phyloP scores from a whole-genome alignment of 75 land plant species.

The Chamaecyparis obtusa region DNA sequence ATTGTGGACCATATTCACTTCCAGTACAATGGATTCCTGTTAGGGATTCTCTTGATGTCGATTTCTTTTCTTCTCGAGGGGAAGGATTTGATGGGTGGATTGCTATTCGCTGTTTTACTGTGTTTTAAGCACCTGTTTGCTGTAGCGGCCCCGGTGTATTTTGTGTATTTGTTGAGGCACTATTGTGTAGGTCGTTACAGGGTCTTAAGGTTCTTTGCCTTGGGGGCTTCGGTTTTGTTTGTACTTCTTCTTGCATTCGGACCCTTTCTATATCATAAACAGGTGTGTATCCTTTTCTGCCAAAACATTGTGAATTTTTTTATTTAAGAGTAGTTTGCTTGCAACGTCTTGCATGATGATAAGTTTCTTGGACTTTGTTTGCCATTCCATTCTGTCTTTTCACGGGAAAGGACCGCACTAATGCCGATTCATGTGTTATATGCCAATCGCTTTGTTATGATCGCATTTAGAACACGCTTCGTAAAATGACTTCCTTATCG shows the following conservation, averaged over 20 bases:
- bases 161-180: conserved; percentile 84
- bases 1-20: conserved; percentile 94
- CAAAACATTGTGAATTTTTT: neutral
- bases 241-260: conserved; percentile 70
- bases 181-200: conserved; percentile 49
- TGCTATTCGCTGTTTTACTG: conserved; percentile 63
- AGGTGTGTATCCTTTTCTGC: conserved; percentile 36
- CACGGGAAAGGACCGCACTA: too few relatives aligned
- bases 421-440: too few relatives aligned
- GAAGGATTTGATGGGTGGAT: conserved; percentile 74
- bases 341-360: too few relatives aligned
- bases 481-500: too few relatives aligned
- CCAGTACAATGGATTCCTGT: conserved; percentile 88
- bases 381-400: too few relatives aligned
- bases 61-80: conserved; percentile 65
- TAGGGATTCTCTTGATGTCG: conserved; percentile 77
- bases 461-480: too few relatives aligned
- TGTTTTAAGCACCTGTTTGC: conserved; percentile 94
- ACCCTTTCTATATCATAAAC: conserved; percentile 73
- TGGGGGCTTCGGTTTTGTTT: conserved; percentile 56
- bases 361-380: too few relatives aligned
- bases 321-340: too few relatives aligned
- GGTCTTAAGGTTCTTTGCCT: conserved; percentile 31
- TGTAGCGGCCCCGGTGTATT: conserved; percentile 89
- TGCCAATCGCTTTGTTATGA: too few relatives aligned